Percentiles rank a stretch among this genome's conserved stretches.
Conservation (phyloP, 192 early-diverging fungal genomes). For the Linderina pennispora region DNA sequence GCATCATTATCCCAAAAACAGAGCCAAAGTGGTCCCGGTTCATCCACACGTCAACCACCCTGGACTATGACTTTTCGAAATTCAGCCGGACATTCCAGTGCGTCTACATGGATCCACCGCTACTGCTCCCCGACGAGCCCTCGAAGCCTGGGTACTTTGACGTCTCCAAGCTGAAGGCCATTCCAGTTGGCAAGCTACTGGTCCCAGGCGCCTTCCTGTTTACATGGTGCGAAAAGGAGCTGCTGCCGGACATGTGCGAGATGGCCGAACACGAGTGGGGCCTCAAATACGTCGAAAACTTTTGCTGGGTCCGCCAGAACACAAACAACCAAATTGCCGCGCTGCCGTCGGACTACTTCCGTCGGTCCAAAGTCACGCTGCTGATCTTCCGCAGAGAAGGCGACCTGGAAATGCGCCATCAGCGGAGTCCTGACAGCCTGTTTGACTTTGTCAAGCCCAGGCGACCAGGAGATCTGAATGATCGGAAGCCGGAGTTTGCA, state of each 20-base stretch:
- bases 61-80: conserved; percentile 27
- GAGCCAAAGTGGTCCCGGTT: conserved; percentile 22
- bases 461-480: conserved; percentile 41
- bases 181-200: conserved; percentile 54
- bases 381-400: conserved; percentile 88
- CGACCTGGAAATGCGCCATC: conserved; percentile 87
- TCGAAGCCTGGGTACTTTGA: conserved; percentile 28
- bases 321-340: conserved; percentile 75
- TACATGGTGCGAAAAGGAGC: conserved; percentile 93
- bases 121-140: conserved; percentile 47
- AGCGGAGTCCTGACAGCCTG: conserved; percentile 88
- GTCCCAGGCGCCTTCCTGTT: conserved; percentile 83
- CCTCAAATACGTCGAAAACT: conserved; percentile 94
- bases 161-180: conserved; percentile 15
- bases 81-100: conserved; percentile 73
- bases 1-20: conserved; percentile 26
- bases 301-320: conserved; percentile 88
- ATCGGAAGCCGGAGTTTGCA: conserved; percentile 74
- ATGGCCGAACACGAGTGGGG: conserved; percentile 67
- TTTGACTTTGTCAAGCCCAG: conserved; percentile 91
- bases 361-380: conserved; percentile 80
- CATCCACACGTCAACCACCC: conserved; percentile 18
- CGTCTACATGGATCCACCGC: conserved; percentile 88
- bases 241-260: conserved; percentile 70
- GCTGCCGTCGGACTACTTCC: conserved; percentile 67